Percentiles rank a stretch among this genome's conserved stretches.
Evolutionary conservation across 306 rosid species (phyloP).

Genomic region (Purshia tridentata): DNA sequence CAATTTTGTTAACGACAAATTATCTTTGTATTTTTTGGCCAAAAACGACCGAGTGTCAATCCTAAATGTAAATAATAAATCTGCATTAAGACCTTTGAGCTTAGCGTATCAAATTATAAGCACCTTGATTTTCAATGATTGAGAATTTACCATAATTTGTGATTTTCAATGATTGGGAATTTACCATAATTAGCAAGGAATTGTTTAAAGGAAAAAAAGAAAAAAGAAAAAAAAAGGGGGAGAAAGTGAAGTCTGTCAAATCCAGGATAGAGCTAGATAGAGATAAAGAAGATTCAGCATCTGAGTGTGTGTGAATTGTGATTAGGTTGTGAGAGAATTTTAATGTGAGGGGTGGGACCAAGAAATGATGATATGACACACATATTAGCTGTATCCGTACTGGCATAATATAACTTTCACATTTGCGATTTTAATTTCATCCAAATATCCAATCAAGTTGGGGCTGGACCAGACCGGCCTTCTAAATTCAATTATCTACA

Average conservation of each 20-base stretch:
- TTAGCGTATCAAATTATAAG: background rate
- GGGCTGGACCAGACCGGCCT: background rate
- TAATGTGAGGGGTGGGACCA: constrained; percentile 17
- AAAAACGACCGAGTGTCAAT: too few relatives aligned
- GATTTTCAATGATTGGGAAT: background rate
- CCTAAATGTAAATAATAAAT: background rate
- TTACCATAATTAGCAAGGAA: background rate
- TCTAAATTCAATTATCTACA: background rate
- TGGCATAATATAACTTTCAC: background rate
- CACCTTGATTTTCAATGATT: background rate
- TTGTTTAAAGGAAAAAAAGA: background rate
- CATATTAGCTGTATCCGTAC: constrained; percentile 29
- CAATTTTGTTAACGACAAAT: too few relatives aligned
- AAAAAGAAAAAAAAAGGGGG: background rate
- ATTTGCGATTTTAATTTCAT: constrained; percentile 7
- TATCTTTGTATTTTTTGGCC: too few relatives aligned
- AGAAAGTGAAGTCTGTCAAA: background rate
- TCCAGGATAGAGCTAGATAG: background rate
- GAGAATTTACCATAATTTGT: constrained; percentile 4
- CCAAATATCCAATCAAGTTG: constrained; percentile 8
- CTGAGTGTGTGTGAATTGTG: background rate
- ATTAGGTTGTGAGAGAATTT: background rate
- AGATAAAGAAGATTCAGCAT: constrained; percentile 21
- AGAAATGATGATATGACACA: constrained; percentile 18
- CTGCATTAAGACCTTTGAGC: background rate